Evolutionary conservation across 2,329 filamentous ascomycete genomes (phyloP).

Genomic region (Diaporthe capsici): DNA sequence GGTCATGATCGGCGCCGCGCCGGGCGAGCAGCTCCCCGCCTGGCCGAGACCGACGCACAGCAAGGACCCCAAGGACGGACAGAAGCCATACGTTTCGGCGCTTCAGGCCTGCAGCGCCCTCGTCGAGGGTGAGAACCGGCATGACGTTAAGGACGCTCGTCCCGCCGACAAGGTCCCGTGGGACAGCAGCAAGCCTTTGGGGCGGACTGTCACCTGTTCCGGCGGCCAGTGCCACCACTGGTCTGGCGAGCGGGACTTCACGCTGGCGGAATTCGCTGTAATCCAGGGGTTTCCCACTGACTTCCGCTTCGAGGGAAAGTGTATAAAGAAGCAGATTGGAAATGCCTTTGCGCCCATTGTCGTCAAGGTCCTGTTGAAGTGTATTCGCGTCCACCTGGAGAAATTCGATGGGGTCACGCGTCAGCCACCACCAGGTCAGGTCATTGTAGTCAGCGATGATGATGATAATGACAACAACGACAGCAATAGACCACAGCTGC

Average conservation of each 20-base stretch:
- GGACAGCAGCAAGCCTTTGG: slow-evolving; percentile 62
- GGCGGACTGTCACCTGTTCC: slow-evolving; percentile 74
- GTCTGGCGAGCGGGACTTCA: slow-evolving; percentile 73
- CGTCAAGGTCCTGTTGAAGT: slow-evolving; percentile 64
- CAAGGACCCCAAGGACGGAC: slow-evolving; percentile 51
- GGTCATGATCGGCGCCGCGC: slow-evolving; percentile 72
- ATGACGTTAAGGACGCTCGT: slow-evolving; percentile 51
- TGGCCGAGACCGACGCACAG: slow-evolving; percentile 76
- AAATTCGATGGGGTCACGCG: slow-evolving; percentile 55
- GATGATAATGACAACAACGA: slow-evolving; percentile 8
- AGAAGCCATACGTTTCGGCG: slow-evolving; percentile 61
- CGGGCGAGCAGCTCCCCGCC: slow-evolving; percentile 77
- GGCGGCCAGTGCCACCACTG: slow-evolving; percentile 77
- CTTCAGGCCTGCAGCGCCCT: slow-evolving; percentile 57
- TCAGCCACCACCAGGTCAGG: slow-evolving; percentile 1
- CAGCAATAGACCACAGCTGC: not conserved
- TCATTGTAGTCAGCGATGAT: slow-evolving; percentile 31
- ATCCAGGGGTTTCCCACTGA: slow-evolving; percentile 77
- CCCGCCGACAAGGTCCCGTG: slow-evolving; percentile 54
- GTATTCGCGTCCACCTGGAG: slow-evolving; percentile 62
- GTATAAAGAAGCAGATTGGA: slow-evolving; percentile 76
- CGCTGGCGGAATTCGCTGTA: slow-evolving; percentile 75
- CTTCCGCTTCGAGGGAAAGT: slow-evolving; percentile 68
- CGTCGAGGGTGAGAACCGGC: slow-evolving; percentile 50
- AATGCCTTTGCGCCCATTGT: slow-evolving; percentile 81